Base-by-base conservation (phyloP, 1,284 basidiomycete species). In the Heterobasidion annosum region DNA sequence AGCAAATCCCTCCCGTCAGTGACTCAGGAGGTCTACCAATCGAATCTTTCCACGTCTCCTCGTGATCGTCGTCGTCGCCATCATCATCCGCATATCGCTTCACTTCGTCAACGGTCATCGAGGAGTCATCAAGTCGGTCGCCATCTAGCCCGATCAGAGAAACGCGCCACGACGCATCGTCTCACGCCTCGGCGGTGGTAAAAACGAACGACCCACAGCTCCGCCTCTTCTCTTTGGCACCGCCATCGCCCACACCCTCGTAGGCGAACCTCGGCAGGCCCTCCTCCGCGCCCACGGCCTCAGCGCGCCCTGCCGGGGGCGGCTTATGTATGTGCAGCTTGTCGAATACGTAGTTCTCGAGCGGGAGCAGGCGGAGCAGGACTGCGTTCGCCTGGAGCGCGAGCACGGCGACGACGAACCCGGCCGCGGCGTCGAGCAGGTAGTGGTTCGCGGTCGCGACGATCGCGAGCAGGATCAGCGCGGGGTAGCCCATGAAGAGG, bases 381-480 rank as follows among this genome's bases (percentile, higher is more conserved):
- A 66, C 35, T 19, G 54, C 46, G 58, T 70, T 70, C 54, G 64
- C 34, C 47, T 60, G 56, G 55, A 66, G 59, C 35, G 68, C 68
- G n/a, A 66, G 25, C n/a, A 64, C 52, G 2, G 65, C 63, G 5
- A 70, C 66, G 54, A 65, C 61, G 56, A 68, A 64, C 2, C 68
- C 68, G 13, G 65, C 68, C 33, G 66, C 57, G 8, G 68, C 68
- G 56, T 69, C 68, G 54, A 70, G 61, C 46, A 69, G 44, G 59
- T 67, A 68, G 57, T 70, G 68, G 55, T 69, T 70, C n/a, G 68
- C 68, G 2, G 67, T 70, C 1, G 64, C 60, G 64, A 70, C 67
- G 58, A 70, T 70, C 3, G 68, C 67, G 43, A 67, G 57, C 34
- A 69, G 61, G 55, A 70, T 69, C 34, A 67, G 57, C 12, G 64